Evolutionary conservation across 2,329 filamentous ascomycete species (phyloP).

Genomic region (Huntiella decipiens): DNA sequence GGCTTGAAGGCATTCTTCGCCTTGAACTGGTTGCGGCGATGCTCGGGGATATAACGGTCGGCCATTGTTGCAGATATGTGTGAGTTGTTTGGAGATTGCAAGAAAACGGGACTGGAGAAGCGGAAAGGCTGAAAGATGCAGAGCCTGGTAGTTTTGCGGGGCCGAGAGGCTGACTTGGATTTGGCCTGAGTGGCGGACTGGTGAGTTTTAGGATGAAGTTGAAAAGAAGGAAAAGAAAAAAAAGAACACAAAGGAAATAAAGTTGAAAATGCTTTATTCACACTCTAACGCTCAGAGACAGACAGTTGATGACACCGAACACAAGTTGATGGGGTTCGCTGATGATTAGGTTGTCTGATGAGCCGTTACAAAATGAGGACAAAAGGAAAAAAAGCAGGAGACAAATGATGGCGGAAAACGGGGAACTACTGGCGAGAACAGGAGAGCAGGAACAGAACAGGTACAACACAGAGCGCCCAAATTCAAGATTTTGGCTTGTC

Average conservation of each 20-base stretch:
- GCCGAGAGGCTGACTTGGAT: background rate
- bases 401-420: background rate
- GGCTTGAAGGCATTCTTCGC: constrained; percentile 98
- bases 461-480: no score
- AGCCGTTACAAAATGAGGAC: background rate
- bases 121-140: constrained; percentile 11
- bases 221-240: background rate
- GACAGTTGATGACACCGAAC: background rate
- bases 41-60: constrained; percentile 97
- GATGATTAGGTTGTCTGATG: background rate
- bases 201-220: background rate
- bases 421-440: no score
- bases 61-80: constrained; percentile 49
- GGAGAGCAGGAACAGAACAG: no score
- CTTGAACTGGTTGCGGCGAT: constrained; percentile 98
- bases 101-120: constrained; percentile 1
- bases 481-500: no score
- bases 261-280: background rate
- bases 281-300: background rate
- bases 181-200: no score
- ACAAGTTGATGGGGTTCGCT: no score
- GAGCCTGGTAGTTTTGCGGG: background rate
- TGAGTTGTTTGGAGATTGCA: constrained; percentile 13
- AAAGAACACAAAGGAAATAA: background rate
- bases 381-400: background rate